A percentile compares a stretch with the other conserved stretches of the same genome.
Evolutionary conservation across 306 rosid genomes (phyloP).

Genomic region (Prunus fruticosa): DNA sequence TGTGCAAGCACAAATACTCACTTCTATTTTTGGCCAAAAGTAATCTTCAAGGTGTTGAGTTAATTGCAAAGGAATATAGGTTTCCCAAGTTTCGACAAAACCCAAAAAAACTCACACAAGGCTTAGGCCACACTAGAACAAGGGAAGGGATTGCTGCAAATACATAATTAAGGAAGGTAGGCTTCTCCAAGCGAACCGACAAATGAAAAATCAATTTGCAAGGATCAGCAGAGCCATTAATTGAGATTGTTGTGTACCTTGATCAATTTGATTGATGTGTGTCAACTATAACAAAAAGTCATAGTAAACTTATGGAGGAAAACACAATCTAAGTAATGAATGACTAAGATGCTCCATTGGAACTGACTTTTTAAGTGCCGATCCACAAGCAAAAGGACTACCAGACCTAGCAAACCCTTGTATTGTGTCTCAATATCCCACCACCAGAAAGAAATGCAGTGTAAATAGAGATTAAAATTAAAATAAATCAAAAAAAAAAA

Average conservation of each 20-base stretch:
- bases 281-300: slow-evolving; percentile 3
- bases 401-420: slow-evolving; percentile 8
- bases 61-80: background rate
- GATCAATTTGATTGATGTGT: slow-evolving; percentile 2
- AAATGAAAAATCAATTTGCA: slow-evolving; percentile 19
- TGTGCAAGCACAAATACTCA: too few relatives aligned
- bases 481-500: background rate
- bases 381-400: slow-evolving; percentile 9
- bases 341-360: slow-evolving; percentile 2
- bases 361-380: slow-evolving; percentile 16
- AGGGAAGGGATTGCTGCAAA: background rate
- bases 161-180: background rate
- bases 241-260: background rate
- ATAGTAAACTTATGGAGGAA: background rate
- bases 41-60: background rate
- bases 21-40: background rate
- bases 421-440: too few relatives aligned
- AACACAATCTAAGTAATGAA: background rate
- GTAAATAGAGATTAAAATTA: background rate
- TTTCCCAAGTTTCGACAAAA: background rate
- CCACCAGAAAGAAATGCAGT: background rate
- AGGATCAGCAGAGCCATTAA: slow-evolving; percentile 13
- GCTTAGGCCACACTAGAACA: background rate
- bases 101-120: background rate
- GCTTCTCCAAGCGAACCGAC: slow-evolving; percentile 7